Evolutionary conservation across 495 filamentous ascomycete genomes (phyloP), one percentile per base, ranked within the genome.

Genomic region (Podospora conica): DNA sequence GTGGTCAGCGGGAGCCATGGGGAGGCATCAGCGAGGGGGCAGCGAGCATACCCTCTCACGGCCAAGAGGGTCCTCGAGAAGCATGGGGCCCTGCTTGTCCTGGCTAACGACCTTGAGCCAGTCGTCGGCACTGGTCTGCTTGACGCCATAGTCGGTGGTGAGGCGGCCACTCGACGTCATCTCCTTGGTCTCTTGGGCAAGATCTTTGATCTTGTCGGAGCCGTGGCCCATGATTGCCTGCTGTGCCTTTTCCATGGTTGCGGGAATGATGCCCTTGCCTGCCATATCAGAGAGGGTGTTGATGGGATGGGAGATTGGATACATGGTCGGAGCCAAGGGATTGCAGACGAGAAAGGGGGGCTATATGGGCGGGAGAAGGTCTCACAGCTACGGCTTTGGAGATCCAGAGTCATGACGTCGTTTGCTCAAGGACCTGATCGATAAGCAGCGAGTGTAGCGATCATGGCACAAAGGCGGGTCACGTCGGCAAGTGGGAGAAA

Each of bases 61-160:
- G 0, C 78, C 88, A 75, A 92, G 88, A 29, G 85, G 86, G 68
- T 96, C 93, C 72, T 96, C 91, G n/a, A 96, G 74, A n/a, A 96
- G 80, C 76, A 75, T 68, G 3, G 93, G 91, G 0, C 93, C 93
- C 4, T 79, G 85, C 53, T 85, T 77, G 55, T 88, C 80, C 7
- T 86, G 77, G 60, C 77, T 87, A 28, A 72, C 81, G 9, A 88
- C 82, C 69, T 84, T 87, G 22, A 96, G 80, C 92, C 90, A 96
- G 70, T 93, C 84, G 70, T 96, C 93, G 9, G 86, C 84, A 66
- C 88, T 88, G 18, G 82, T 77, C 68, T 93, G 83, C 76, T 88
- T 91, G 31, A 91, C 84, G 11, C 92, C 93, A 81, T 82, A 88
- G 73, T 96, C 92, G 58, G 89, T 89, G 0, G 91, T 93, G 68